A percentile compares a stretch with the other conserved stretches of the same genome.
These are phyloP conservation scores for Metarhizium brunneum DNA, from an alignment of 2,329 filamentous ascomycete species.

Conservation along the genomic window DNA sequence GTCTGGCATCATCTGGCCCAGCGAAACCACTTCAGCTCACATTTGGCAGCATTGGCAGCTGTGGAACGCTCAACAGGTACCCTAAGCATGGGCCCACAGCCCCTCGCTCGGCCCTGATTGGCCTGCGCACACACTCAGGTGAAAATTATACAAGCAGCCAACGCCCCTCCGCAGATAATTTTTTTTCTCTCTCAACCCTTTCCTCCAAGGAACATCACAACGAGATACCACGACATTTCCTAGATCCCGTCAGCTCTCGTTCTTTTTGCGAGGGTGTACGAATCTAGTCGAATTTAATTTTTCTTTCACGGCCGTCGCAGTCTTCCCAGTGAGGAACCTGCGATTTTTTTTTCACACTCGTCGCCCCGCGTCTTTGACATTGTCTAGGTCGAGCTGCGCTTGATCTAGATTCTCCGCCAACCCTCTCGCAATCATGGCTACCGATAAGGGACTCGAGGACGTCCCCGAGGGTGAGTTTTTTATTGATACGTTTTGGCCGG, in stretches of 20 bases:
- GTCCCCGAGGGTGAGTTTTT: conserved; percentile 77
- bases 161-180: conserved; percentile 30
- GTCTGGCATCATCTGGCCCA: too few species aligned
- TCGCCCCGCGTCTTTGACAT: conserved; percentile 31
- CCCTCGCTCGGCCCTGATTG: conserved; percentile 10
- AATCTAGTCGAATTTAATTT: conserved; percentile 34
- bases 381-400: conserved; percentile 68
- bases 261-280: conserved; percentile 33
- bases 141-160: conserved; percentile 26
- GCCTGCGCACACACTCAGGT: conserved; percentile 7
- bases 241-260: conserved; percentile 33
- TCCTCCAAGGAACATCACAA: conserved; percentile 22
- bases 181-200: conserved; percentile 22
- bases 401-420: conserved; percentile 55
- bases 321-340: conserved; percentile 25
- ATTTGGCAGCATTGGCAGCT: not conserved
- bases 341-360: conserved; percentile 25
- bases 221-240: conserved; percentile 25
- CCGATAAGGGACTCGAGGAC: conserved; percentile 96
- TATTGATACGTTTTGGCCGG: not conserved
- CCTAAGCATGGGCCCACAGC: conserved; percentile 13
- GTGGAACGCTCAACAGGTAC: conserved; percentile 9
- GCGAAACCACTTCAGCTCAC: not conserved
- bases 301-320: conserved; percentile 21
- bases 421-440: conserved; percentile 87